Percentiles rank a stretch among this genome's conserved stretches.
Conservation (phyloP, 495 filamentous ascomycete species). For the Saxophila tyrrhenica region DNA sequence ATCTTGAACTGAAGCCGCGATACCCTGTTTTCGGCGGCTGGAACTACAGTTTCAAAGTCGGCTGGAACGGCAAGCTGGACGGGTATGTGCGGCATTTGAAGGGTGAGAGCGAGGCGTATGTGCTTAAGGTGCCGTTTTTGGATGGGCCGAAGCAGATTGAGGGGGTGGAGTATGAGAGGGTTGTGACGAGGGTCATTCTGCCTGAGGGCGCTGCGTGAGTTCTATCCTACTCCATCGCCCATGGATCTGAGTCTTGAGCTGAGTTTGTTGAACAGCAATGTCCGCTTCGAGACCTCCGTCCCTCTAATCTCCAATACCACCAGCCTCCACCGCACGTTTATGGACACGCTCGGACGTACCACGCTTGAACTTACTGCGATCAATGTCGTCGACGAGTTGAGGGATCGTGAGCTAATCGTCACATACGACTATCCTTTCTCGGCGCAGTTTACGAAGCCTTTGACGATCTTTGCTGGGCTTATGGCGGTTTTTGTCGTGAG, state of each 20-base stretch:
- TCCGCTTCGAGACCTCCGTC: constrained; percentile 52
- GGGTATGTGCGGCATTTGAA: constrained; percentile 56
- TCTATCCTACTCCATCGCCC: constrained; percentile 45
- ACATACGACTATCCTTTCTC: constrained; percentile 74
- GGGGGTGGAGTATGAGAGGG: constrained; percentile 72
- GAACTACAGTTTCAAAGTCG: constrained; percentile 92
- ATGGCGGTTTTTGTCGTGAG: constrained; percentile 61
- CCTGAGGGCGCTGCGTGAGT: constrained; percentile 96
- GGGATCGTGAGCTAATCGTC: constrained; percentile 67
- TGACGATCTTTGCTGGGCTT: constrained; percentile 67
- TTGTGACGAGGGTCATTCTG: constrained; percentile 69
- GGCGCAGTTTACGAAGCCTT: constrained; percentile 73
- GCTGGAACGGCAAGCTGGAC: constrained; percentile 79
- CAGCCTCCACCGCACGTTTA: constrained; percentile 66
- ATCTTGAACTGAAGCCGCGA: constrained; percentile 79
- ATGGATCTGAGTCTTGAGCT: not conserved
- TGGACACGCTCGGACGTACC: constrained; percentile 87
- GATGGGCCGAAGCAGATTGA: constrained; percentile 80
- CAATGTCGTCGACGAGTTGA: constrained; percentile 78
- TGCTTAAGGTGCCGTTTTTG: constrained; percentile 92
- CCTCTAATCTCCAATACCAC: constrained; percentile 45
- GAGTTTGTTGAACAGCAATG: constrained; percentile 41
- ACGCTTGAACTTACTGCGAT: constrained; percentile 67
- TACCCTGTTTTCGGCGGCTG: constrained; percentile 93
- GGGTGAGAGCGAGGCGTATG: constrained; percentile 49